These are phyloP conservation scores for Diaporthe sp. DNA, from an alignment of 2,329 filamentous ascomycete genomes.

Conservation along the genomic window DNA sequence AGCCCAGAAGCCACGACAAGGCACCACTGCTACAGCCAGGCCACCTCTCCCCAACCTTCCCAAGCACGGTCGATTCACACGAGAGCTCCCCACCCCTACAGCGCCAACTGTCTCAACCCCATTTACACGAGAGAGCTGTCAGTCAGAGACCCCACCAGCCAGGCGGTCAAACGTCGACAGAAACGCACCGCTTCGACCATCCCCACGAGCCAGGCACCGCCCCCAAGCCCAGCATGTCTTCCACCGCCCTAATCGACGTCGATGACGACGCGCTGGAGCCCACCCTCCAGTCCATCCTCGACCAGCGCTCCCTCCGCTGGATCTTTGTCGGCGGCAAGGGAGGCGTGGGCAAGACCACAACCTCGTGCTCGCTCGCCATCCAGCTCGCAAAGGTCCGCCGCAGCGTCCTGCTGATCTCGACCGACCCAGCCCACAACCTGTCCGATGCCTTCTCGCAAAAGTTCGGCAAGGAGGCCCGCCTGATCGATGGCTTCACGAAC, in stretches of 20 bases:
- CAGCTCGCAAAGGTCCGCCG: conserved; percentile 96
- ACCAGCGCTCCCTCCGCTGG: conserved; percentile 96
- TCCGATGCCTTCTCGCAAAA: conserved; percentile 99
- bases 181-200: conserved; percentile 14
- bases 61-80: not conserved
- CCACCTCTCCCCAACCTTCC: not conserved
- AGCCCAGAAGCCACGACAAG: conserved; percentile 30
- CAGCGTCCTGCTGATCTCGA: conserved; percentile 97
- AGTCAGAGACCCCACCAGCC: not conserved
- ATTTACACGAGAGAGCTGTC: not conserved
- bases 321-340: conserved; percentile 99
- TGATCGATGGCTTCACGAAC: conserved; percentile 93
- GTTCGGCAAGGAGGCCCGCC: conserved; percentile 97
- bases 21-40: not conserved
- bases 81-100: not conserved
- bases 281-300: conserved; percentile 92
- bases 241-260: conserved; percentile 60
- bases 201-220: conserved; percentile 13
- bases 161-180: conserved; percentile 21
- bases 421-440: conserved; percentile 97
- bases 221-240: conserved; percentile 51
- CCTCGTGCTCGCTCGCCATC: conserved; percentile 97
- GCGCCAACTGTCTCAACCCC: not conserved
- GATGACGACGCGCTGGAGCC: conserved; percentile 90
- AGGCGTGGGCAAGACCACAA: conserved; percentile 99